These are phyloP conservation scores for Salvia splendens DNA, from an alignment of 257 asterid species.

Conservation along the genomic window DNA sequence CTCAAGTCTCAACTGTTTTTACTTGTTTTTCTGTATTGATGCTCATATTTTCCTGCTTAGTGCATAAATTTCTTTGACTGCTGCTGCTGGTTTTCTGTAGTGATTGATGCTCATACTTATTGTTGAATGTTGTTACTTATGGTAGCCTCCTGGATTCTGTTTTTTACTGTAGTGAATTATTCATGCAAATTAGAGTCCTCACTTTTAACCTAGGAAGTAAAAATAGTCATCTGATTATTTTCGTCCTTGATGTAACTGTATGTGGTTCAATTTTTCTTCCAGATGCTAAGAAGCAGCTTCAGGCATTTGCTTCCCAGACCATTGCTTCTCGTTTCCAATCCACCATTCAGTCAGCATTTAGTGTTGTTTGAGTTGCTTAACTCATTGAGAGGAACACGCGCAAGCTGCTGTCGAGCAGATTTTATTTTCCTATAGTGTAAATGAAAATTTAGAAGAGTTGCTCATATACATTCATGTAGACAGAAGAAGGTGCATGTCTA, in stretches of 20 bases:
- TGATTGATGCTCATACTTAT: neutral
- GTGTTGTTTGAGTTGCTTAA: conserved; percentile 55
- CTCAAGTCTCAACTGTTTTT: too few relatives aligned
- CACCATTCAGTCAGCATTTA: conserved; percentile 85
- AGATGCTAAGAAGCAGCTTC: conserved; percentile 99
- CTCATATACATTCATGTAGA: conserved; percentile 23
- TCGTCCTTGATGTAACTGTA: conserved; percentile 2
- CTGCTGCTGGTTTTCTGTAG: neutral
- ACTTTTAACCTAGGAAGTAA: neutral
- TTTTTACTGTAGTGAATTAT: neutral
- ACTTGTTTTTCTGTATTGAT: neutral
- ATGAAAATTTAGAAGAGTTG: conserved; percentile 26
- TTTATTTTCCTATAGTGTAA: conserved; percentile 12
- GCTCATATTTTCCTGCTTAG: neutral
- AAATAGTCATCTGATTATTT: neutral
- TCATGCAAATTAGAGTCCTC: neutral
- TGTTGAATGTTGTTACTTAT: neutral
- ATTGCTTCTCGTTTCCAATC: conserved; percentile 82
- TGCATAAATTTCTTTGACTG: neutral
- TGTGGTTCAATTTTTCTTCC: conserved; percentile 27
- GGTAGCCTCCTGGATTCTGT: neutral
- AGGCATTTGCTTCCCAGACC: conserved; percentile 90
- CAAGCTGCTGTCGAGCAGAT: conserved; percentile 10
- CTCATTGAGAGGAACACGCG: conserved; percentile 11
- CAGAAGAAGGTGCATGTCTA: conserved; percentile 29